phyloP scores from a whole-genome alignment of 768 basidiomycete species.

The Coprinopsis strossmayeri region DNA sequence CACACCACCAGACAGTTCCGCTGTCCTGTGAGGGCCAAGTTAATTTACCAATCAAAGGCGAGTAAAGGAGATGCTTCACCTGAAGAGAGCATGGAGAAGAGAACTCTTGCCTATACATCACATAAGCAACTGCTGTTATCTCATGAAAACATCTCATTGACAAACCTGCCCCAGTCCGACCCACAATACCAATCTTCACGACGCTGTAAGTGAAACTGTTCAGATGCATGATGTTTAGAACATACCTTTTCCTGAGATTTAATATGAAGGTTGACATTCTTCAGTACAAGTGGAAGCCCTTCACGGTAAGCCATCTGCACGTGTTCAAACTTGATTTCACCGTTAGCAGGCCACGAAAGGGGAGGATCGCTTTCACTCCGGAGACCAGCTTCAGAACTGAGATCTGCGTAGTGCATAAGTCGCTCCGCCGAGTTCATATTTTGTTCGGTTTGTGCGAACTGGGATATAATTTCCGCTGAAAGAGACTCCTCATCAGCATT shows the following conservation, averaged over 20 bases:
- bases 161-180: slow-evolving; percentile 8
- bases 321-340: slow-evolving; percentile 47
- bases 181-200: slow-evolving; percentile 13
- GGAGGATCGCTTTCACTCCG: slow-evolving; percentile 40
- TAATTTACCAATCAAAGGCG: no score
- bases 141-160: background rate
- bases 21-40: no score
- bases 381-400: slow-evolving; percentile 48
- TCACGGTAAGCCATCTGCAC: slow-evolving; percentile 55
- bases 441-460: slow-evolving; percentile 57
- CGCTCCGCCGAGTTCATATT: slow-evolving; percentile 73
- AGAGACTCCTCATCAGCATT: background rate
- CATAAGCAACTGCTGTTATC: background rate
- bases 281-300: slow-evolving; percentile 59
- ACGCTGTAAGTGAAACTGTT: background rate
- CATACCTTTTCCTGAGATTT: slow-evolving; percentile 59
- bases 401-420: slow-evolving; percentile 59
- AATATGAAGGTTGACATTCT: slow-evolving; percentile 50
- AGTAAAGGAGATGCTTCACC: no score
- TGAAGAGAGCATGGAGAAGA: slow-evolving; percentile 1
- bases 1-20: slow-evolving; percentile 26
- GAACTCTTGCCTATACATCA: slow-evolving; percentile 1
- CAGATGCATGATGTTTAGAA: background rate
- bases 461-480: slow-evolving; percentile 46
- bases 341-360: slow-evolving; percentile 42